Evolutionary conservation across 768 basidiomycete species (phyloP).

Genomic region (Suillus placidus): DNA sequence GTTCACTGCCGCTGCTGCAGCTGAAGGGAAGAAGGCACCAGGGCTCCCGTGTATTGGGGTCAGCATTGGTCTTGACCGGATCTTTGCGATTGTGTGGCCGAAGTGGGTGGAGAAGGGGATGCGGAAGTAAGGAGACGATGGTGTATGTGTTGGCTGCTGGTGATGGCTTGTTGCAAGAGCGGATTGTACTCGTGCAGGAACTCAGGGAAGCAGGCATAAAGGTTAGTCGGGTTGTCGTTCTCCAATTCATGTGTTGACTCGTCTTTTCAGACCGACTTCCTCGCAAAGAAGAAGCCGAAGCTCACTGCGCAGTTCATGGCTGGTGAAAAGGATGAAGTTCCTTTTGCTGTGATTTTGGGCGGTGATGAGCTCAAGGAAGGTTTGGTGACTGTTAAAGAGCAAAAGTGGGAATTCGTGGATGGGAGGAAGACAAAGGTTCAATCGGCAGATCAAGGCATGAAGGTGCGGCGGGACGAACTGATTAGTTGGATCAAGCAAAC

Average conservation of each 20-base stretch:
- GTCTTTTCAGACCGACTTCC: conserved; percentile 75
- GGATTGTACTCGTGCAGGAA: conserved; percentile 77
- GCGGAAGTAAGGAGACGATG: conserved; percentile 89
- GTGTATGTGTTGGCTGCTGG: conserved; percentile 93
- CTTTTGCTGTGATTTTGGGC: conserved; percentile 92
- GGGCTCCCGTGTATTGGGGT: conserved; percentile 89
- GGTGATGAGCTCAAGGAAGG: conserved; percentile 83
- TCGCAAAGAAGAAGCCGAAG: conserved; percentile 93
- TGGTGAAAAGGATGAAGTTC: conserved; percentile 89
- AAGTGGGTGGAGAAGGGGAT: conserved; percentile 80
- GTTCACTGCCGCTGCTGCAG: conserved; percentile 83
- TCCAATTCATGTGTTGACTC: conserved; percentile 9
- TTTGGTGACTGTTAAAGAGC: conserved; percentile 89
- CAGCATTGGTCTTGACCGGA: conserved; percentile 89
- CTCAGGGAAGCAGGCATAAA: conserved; percentile 88
- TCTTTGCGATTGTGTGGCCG: conserved; percentile 90
- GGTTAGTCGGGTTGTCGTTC: conserved; percentile 43
- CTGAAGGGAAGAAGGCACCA: conserved; percentile 67
- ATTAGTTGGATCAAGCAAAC: conserved; percentile 62
- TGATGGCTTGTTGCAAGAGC: conserved; percentile 84
- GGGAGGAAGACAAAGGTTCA: conserved; percentile 69
- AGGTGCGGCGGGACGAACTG: conserved; percentile 64
- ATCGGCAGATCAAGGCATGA: conserved; percentile 62
- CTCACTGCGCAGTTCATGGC: conserved; percentile 83
- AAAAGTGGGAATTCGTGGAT: conserved; percentile 75